A percentile compares a stretch with the other conserved stretches of the same genome.
These are phyloP conservation scores for Chenopodium berlandieri DNA, from an alignment of 148 eudicot species.

Conservation along the genomic window DNA sequence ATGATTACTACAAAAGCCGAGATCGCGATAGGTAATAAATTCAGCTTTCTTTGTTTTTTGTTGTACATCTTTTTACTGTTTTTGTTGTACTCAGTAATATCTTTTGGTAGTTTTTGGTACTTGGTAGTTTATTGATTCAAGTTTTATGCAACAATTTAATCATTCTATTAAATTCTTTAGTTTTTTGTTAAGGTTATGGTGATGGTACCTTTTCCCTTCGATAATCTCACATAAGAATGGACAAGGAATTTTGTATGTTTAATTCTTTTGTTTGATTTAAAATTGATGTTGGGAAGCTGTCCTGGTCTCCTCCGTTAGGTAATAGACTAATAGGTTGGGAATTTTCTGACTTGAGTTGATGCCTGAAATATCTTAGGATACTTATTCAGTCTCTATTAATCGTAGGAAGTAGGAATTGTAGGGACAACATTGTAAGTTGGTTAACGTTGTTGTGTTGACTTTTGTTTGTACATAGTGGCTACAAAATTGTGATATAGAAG, in stretches of 20 bases:
- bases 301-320: background rate
- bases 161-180: no score
- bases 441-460: no score
- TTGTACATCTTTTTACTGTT: background rate
- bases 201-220: background rate
- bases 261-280: background rate
- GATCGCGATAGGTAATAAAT: constrained; percentile 64
- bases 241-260: background rate
- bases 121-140: background rate
- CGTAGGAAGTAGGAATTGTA: no score
- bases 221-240: background rate
- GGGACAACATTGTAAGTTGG: no score
- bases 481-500: background rate
- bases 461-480: background rate
- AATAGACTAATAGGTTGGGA: background rate
- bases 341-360: background rate
- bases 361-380: background rate
- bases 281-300: background rate
- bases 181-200: no score
- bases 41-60: background rate
- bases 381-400: background rate
- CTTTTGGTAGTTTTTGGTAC: background rate
- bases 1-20: constrained; percentile 52
- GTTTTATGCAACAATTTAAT: background rate
- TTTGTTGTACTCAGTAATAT: background rate